Evolutionary conservation across 148 eudicot genomes (phyloP), one percentile per base, ranked within the genome.

Genomic region (Drosera capensis): DNA sequence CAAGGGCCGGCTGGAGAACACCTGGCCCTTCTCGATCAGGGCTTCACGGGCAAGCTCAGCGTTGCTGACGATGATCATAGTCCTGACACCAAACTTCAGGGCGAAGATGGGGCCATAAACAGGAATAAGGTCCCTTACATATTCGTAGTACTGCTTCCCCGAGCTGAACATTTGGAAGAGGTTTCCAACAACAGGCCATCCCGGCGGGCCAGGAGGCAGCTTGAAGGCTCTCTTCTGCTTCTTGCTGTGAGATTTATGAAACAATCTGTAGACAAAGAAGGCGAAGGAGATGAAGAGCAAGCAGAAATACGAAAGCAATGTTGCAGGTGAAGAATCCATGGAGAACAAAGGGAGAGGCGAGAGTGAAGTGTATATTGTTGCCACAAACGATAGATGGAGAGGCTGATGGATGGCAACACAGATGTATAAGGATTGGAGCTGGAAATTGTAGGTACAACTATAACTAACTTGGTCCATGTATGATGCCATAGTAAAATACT

Each of bases 141-240:
- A 78, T 46, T 80, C 70, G 23, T 78, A 90, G 35, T 84, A 90
- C 0, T 65, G 69, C 41, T 80, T 90, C 11, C 99, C 99, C 0
- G 99, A 90, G 28, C 59, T 46, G 22, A 88, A 79, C 3, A 90
- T 81, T 40, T 90, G 95, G 56, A 90, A 73, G 20, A 90, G 85
- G 73, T 78, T 90, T 4, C 99, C 99, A 3, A 78, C 93, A 0
- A 84, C 58, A 2, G 95, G 99, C 85, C 81, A 71, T 0, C 99
- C 99, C 0, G 93, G 87, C 0, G 99, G 99, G 0, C 99, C 95
- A 0, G 99, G 95, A 0, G 99, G 99, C 8, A 78, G 72, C 38
- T 34, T 34, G 15, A 11, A 3, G 20, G 40, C 43, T 25, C 8
- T 9, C 13, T 52, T 63, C 1, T 43, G 13, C n/a, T 63, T 70